Evolutionary conservation across 352 stramenopile species (phyloP), one percentile per base, ranked within the genome.

Genomic region (Globisporangium barbulae): DNA sequence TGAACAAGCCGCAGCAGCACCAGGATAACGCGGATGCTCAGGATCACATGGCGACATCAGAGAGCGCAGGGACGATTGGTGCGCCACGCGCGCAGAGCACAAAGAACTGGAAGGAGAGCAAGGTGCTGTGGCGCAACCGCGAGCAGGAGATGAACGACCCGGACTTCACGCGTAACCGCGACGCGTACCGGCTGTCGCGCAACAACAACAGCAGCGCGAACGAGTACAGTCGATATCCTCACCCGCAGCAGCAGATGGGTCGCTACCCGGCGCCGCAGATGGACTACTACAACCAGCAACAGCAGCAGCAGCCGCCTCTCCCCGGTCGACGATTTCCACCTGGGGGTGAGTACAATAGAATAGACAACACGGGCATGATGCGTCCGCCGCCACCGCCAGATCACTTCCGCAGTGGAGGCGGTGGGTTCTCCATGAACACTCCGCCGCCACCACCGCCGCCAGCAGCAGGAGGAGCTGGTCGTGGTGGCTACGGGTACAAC

Each of bases 91-190:
- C 44, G 37, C 62, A 68, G 55, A 68, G 56, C 41, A 58, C 70
- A 50, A 75, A 90, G 41, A 87, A 88, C 69, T 96, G 88, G 88
- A 94, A 93, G 61, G 82, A 94, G 64, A 94, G 76, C 64, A 98
- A 98, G 63, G 95, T 96, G 37, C 81, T 97, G 49, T 98, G 91
- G 79, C 87, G 95, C 25, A 98, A 98, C 77, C 89, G 92, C 33
- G 84, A 97, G 64, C 88, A 98, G 70, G 95, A 98, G 74, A 66
- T 96, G 67, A 97, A 96, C 60, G 95, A 98, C 71, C 91, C 91
- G 2, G 91, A 97, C 68, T 97, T 97, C 44, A 90, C 88, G 39
- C 84, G 88, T 37, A 86, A 94, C 63, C 84, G 88, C 56, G 73
- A 93, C 37, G 76, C 75, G 21, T 90, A 88, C 47, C 81, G 80